A percentile compares a stretch with the other conserved stretches of the same genome.
phyloP scores from a whole-genome alignment of 306 rosid genomes.

The Nissolia schottii region DNA sequence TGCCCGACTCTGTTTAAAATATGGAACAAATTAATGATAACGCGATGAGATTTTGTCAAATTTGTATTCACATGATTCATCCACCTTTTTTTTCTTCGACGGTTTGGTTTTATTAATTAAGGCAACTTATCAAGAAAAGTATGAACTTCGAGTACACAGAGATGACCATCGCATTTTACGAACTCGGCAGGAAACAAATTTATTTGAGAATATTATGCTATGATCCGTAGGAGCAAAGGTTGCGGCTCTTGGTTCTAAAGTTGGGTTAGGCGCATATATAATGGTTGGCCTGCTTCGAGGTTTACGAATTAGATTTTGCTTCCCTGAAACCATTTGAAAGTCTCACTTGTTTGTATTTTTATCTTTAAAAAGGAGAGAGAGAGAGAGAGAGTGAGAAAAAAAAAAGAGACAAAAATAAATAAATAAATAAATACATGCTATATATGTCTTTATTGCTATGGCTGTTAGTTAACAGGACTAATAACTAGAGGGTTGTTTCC shows the following conservation, averaged over 20 bases:
- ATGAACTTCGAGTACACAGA: too few relatives aligned
- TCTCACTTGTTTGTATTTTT: neutral
- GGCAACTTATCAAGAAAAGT: too few relatives aligned
- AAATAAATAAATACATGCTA: neutral
- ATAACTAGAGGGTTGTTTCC: neutral
- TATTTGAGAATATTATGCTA: neutral
- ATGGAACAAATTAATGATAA: neutral
- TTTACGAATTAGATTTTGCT: conserved; percentile 9
- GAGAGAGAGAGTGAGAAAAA: neutral
- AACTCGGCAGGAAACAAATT: neutral
- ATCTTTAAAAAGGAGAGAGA: neutral
- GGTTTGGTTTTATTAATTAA: too few relatives aligned
- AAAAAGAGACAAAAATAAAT: neutral
- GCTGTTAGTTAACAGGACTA: neutral
- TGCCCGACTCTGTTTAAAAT: neutral
- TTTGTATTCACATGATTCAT: neutral
- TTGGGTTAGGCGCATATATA: neutral
- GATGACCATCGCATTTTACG: too few relatives aligned
- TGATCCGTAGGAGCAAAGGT: neutral
- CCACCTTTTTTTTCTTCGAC: too few relatives aligned
- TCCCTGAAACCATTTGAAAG: neutral
- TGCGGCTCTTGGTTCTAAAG: conserved; percentile 1
- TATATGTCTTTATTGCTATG: neutral
- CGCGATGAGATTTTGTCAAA: neutral
- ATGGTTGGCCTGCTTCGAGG: conserved; percentile 9